A percentile compares a stretch with the other conserved stretches of the same genome.
Evolutionary conservation across 345 rosid genomes (phyloP).

Genomic region (Arabidopsis arenosa): DNA sequence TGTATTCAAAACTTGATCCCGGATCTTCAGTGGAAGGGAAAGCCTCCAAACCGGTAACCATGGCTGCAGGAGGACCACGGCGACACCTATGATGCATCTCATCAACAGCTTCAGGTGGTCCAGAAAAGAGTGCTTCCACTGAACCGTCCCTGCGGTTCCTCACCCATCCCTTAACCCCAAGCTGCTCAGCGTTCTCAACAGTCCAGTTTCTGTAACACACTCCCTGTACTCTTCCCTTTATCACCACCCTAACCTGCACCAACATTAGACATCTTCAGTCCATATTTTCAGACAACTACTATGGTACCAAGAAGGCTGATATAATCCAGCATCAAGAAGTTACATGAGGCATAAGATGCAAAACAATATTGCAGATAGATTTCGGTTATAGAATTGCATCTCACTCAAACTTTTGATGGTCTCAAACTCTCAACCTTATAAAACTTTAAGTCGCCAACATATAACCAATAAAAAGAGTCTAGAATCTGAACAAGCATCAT

Average conservation of each 20-base stretch:
- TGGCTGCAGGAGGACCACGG: slow-evolving; percentile 77
- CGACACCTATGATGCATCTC: slow-evolving; percentile 94
- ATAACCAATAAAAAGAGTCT: neutral
- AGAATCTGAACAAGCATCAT: slow-evolving; percentile 11
- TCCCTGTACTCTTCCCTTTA: slow-evolving; percentile 92
- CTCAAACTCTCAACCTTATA: neutral
- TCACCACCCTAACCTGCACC: slow-evolving; percentile 67
- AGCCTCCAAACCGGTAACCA: slow-evolving; percentile 75
- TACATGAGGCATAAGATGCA: neutral
- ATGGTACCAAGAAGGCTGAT: neutral
- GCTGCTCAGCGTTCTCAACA: slow-evolving; percentile 67
- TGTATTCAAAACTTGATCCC: slow-evolving; percentile 64
- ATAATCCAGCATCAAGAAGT: neutral
- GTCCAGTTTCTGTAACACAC: slow-evolving; percentile 94
- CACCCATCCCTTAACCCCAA: slow-evolving; percentile 93
- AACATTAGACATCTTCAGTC: neutral
- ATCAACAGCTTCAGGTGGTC: slow-evolving; percentile 59
- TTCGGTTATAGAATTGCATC: neutral
- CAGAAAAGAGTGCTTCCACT: slow-evolving; percentile 87
- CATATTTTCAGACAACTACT: neutral
- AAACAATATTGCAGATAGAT: neutral
- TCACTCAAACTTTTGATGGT: neutral
- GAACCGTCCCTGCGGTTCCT: slow-evolving; percentile 87
- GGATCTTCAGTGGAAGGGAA: slow-evolving; percentile 75
- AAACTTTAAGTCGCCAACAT: neutral